Evolutionary conservation across 1,284 basidiomycete species (phyloP).

Genomic region (Schizopora paradoxa): DNA sequence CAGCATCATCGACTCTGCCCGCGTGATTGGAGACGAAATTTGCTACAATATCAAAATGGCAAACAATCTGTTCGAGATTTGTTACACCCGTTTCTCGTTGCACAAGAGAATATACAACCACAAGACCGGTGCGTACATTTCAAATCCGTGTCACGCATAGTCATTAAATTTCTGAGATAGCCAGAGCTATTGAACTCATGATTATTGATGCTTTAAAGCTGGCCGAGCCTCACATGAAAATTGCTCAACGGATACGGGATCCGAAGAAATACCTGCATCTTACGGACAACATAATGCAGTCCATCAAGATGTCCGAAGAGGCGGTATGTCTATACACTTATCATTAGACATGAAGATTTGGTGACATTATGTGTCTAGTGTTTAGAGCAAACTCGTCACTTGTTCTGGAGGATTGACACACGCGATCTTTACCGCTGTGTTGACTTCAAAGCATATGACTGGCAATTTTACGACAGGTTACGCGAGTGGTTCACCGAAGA

Average conservation of each 20-base stretch:
- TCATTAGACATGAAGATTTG: background rate
- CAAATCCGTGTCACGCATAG: background rate
- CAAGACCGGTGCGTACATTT: constrained; percentile 53
- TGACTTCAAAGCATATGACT: constrained; percentile 60
- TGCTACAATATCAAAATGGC: constrained; percentile 78
- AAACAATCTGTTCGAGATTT: constrained; percentile 68
- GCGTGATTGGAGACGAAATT: constrained; percentile 67
- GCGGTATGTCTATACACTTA: constrained; percentile 32
- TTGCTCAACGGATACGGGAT: constrained; percentile 50
- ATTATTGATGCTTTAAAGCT: constrained; percentile 63
- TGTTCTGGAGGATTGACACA: constrained; percentile 52
- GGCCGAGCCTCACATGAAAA: constrained; percentile 58
- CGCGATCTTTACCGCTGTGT: constrained; percentile 67
- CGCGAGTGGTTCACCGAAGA: constrained; percentile 44
- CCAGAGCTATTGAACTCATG: constrained; percentile 75
- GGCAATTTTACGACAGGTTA: constrained; percentile 38
- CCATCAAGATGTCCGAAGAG: constrained; percentile 48
- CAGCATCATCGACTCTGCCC: constrained; percentile 65
- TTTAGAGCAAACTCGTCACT: constrained; percentile 49
- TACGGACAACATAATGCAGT: constrained; percentile 59
- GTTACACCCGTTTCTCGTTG: constrained; percentile 62
- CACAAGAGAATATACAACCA: constrained; percentile 77
- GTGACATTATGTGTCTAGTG: constrained; percentile 35
- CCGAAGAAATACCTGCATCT: constrained; percentile 56
- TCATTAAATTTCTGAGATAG: constrained; percentile 30